These are phyloP conservation scores for Diplosphaera chodatii DNA, from an alignment of 139 green algal species.

Conservation along the genomic window DNA sequence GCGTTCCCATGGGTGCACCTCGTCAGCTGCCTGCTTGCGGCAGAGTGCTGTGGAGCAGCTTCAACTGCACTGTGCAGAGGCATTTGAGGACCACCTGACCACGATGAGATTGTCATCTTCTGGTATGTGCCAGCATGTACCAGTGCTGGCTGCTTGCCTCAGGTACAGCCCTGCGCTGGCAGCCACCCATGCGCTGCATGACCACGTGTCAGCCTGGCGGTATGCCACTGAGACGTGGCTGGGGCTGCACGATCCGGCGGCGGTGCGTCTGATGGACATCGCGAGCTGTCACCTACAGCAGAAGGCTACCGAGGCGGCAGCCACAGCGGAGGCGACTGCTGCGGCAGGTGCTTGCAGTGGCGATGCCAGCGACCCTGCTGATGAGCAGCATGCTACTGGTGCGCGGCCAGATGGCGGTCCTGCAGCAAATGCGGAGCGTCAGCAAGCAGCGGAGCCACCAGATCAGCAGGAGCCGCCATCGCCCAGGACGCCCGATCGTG, in stretches of 20 bases:
- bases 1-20: background rate
- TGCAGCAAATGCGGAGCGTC: too few relatives aligned
- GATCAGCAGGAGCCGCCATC: background rate
- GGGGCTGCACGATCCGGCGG: background rate
- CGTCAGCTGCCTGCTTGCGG: too few relatives aligned
- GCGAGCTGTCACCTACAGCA: constrained; percentile 4
- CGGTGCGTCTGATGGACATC: constrained; percentile 1
- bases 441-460: too few relatives aligned
- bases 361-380: background rate
- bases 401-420: background rate
- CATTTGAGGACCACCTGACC: background rate
- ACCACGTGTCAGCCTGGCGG: constrained; percentile 12
- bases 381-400: too few relatives aligned
- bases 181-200: constrained; percentile 7
- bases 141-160: too few relatives aligned
- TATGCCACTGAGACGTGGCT: constrained; percentile 1
- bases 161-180: constrained; percentile 1
- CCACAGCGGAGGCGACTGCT: background rate
- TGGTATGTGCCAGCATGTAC: background rate
- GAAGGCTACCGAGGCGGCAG: background rate
- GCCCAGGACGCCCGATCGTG: background rate
- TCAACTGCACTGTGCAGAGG: background rate
- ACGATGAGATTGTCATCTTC: background rate
- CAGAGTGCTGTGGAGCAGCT: too few relatives aligned
- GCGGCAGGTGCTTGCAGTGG: too few relatives aligned